Conservation (phyloP, 768 basidiomycete genomes). For the Leccinum longicurvipes region DNA sequence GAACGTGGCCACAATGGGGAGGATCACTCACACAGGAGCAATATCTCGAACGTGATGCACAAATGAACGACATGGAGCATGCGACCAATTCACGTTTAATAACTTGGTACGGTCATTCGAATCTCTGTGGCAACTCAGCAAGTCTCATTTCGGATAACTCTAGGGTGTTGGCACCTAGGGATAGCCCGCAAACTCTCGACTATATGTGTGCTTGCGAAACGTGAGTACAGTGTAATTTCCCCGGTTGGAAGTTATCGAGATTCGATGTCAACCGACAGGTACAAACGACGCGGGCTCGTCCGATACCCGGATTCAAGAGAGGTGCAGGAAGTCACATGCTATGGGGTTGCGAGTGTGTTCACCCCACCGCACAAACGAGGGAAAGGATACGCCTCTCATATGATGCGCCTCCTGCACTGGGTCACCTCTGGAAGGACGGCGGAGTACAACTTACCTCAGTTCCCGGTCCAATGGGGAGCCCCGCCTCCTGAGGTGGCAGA, state of each 20-base stretch:
- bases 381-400: conserved; percentile 56
- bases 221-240: conserved; percentile 34
- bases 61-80: conserved; percentile 41
- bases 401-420: conserved; percentile 66
- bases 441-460: conserved; percentile 30
- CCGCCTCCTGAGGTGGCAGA: conserved; percentile 37
- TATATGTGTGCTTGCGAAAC: conserved; percentile 63
- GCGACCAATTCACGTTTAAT: conserved; percentile 43
- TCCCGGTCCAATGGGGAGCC: conserved; percentile 42
- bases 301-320: conserved; percentile 23
- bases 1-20: conserved; percentile 43
- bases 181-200: conserved; percentile 46
- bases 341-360: conserved; percentile 56
- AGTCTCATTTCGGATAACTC: not conserved
- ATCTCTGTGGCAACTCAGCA: not conserved
- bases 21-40: conserved; percentile 41
- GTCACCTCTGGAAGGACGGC: conserved; percentile 37
- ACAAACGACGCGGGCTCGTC: conserved; percentile 32
- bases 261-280: conserved; percentile 22
- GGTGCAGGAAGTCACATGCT: conserved; percentile 39
- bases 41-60: conserved; percentile 41
- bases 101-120: conserved; percentile 42
- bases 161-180: conserved; percentile 58
- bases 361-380: conserved; percentile 47
- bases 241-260: not conserved